Evolutionary conservation across 805 yeast species (phyloP).

Genomic region (Ogataea henricii): DNA sequence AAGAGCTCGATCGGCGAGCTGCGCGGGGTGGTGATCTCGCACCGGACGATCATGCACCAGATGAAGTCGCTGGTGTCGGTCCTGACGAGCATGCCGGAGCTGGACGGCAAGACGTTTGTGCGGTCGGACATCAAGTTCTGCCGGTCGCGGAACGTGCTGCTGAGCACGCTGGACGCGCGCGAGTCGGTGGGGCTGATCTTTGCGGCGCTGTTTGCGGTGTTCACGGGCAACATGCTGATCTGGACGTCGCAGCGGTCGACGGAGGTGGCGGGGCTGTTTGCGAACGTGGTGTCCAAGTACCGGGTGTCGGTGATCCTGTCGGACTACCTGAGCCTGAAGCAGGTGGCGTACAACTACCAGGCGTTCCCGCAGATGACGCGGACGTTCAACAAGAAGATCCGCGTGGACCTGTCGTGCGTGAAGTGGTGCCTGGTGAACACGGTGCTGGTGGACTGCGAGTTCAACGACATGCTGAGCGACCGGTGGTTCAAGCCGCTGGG

Average conservation of each 20-base stretch:
- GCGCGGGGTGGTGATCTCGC: constrained; percentile 91
- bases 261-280: constrained; percentile 84
- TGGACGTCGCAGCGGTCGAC: constrained; percentile 78
- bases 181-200: constrained; percentile 84
- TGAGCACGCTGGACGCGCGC: constrained; percentile 67
- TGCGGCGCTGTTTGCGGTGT: constrained; percentile 79
- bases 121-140: constrained; percentile 52
- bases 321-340: constrained; percentile 85
- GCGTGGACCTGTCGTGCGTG: constrained; percentile 76
- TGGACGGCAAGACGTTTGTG: constrained; percentile 44
- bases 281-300: constrained; percentile 70
- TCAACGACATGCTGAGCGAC: constrained; percentile 82
- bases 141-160: constrained; percentile 53
- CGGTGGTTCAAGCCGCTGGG: constrained; percentile 92
- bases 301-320: constrained; percentile 75
- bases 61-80: constrained; percentile 75
- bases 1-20: constrained; percentile 88
- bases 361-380: constrained; percentile 83
- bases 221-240: constrained; percentile 77
- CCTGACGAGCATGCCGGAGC: constrained; percentile 58
- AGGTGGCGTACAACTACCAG: constrained; percentile 91
- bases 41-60: constrained; percentile 84
- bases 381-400: constrained; percentile 70
- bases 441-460: constrained; percentile 88
- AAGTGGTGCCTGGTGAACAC: constrained; percentile 91